Base-by-base conservation (phyloP, 768 basidiomycete species). In the Gloeostereum incarnatum region DNA sequence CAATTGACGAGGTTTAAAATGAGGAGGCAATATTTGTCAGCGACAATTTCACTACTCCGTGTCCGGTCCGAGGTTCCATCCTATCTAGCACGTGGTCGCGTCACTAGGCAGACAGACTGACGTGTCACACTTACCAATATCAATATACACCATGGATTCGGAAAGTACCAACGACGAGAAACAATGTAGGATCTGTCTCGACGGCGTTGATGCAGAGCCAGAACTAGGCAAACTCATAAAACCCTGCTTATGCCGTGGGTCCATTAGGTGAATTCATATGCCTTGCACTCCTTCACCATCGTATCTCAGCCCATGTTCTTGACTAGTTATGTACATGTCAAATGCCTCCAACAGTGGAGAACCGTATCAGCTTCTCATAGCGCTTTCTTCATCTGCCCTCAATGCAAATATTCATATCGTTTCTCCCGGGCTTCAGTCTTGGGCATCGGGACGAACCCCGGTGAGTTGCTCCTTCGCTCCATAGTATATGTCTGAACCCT, bases 121-220 rank as follows among this genome's bases (percentile, higher is more conserved):
- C n/a, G n/a, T n/a, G n/a, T n/a, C n/a, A n/a, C n/a, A n/a, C n/a
- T n/a, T n/a, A n/a, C n/a, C n/a, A n/a, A n/a, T n/a, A n/a, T n/a
- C n/a, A n/a, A n/a, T n/a, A n/a, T n/a, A n/a, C n/a, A 19, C 42
- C 38, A 21, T 47, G 48, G 16, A 45, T 40, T 19, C 17, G 43
- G 10, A 30, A 37, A 4, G 1, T 44, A 25, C 29, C 40, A 20
- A 18, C n/a, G 24, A 71, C 36, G 75, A 76, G 50, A 81, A 71
- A 49, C 82, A 84, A 52, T 92, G 90, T 51, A 71, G 90, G 38
- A 93, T 93, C 32, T 93, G 90, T 53, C 66, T 89, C 19, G 81
- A 83, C 26, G 79, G 83, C 3, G 56, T 61, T 8, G 71, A 73
- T 31, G 71, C 73, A 17, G 79, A 83, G 45, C 53, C 46, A 0